Evolutionary conservation across 805 yeast species (phyloP), one percentile per base, ranked within the genome.

Genomic region (Tetrapisispora phaffii): DNA sequence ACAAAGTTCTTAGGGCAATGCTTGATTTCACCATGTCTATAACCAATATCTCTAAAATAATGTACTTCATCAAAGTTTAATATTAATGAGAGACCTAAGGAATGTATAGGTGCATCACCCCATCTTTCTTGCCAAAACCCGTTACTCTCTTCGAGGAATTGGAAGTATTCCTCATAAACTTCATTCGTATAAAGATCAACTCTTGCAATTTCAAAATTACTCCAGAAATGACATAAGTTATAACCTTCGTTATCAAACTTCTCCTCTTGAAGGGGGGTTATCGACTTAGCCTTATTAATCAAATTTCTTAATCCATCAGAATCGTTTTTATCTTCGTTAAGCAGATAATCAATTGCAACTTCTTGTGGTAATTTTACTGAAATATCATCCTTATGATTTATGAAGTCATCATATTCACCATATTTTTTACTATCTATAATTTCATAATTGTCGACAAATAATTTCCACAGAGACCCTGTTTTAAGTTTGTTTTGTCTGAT

Each of bases 81-180:
- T 55, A 84, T 70, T 74, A 93, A 71, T 0, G 87, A 90, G 5
- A 84, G 76, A 0, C 94, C 97, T 20, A 93, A 64, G 0, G 96
- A 82, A 61, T 88, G 97, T 4, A 90, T 80, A 0, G 97, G 96
- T 0, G 97, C 96, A 70, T 90, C 97, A 1, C 97, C 97, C 97
- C 97, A 90, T 57, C 98, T 69, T 62, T 93, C 96, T 44, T 75
- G 73, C 73, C 80, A 88, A 58, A 90, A 89, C 0, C 97, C 97
- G 10, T 89, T 86, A 4, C 79, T 67, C 7, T 63, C 41, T 45
- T 93, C 97, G 41, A 90, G 63, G 53, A 70, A 75, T 34, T 79
- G 66, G 61, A 85, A 86, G 60, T 80, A 89, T 22, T 70, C 70
- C 41, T 77, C 72, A 63, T 90, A 93, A 19, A 71, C 60, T 5